Percentiles rank a stretch among this genome's conserved stretches.
Evolutionary conservation across 495 filamentous ascomycete species (phyloP).

Genomic region (Rhypophila decipiens): DNA sequence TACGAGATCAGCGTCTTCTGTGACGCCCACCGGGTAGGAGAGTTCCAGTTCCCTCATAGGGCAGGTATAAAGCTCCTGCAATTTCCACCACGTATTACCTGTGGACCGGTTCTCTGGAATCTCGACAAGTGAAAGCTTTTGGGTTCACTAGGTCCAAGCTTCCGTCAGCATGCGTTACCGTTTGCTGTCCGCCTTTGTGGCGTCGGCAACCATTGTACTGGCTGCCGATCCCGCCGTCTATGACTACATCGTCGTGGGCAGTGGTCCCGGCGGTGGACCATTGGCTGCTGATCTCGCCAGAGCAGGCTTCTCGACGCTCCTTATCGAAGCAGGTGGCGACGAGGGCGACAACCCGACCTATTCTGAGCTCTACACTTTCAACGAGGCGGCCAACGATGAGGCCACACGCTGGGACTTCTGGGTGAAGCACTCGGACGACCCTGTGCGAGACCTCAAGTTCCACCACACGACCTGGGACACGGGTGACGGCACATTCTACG

Average conservation of each 20-base stretch:
- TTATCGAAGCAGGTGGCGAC: conserved; percentile 61
- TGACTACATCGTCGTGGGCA: conserved; percentile 63
- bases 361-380: conserved; percentile 33
- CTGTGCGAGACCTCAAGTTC: conserved; percentile 34
- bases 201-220: conserved; percentile 13
- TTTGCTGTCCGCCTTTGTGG: conserved; percentile 22
- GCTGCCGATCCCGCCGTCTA: conserved; percentile 26
- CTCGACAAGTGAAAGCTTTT: too few species aligned
- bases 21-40: too few species aligned
- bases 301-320: conserved; percentile 52
- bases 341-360: conserved; percentile 44
- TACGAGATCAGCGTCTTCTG: too few species aligned
- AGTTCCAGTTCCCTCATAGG: too few species aligned
- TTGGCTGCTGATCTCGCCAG: conserved; percentile 55
- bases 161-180: conserved; percentile 17
- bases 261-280: conserved; percentile 59
- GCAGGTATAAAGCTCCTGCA: too few species aligned
- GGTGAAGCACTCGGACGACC: conserved; percentile 44
- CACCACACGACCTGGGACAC: conserved; percentile 39
- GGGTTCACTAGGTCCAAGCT: too few species aligned
- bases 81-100: too few species aligned
- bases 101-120: too few species aligned
- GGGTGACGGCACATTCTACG: conserved; percentile 40
- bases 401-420: conserved; percentile 47
- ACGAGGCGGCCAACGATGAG: conserved; percentile 39